Base-by-base conservation (phyloP, 495 filamentous ascomycete species). In the Trichoderma parareesei region DNA sequence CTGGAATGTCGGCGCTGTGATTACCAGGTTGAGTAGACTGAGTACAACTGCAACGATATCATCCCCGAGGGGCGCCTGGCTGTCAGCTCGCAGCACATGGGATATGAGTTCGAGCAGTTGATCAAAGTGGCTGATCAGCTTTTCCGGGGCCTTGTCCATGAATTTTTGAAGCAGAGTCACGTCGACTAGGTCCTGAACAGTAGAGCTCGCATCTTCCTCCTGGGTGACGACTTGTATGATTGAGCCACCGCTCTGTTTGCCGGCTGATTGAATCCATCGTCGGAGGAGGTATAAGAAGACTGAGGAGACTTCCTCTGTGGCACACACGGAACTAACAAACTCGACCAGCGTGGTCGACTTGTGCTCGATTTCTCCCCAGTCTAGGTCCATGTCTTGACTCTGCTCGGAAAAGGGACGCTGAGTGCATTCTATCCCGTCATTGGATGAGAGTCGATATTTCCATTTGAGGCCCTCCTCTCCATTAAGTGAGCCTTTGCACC, bases 151-250 rank as follows among this genome's bases (percentile, higher is more conserved):
- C 42, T 78, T 82, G 42, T 84, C 82, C 68, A 90, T 85, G 71
- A 93, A 80, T 61, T 82, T 82, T 68, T 90, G 83, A 4, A 89
- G 80, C 2, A 90, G 69, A 66, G 88, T 89, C 5, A 86, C 81
- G 66, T 86, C 81, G 33, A 82, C 72, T 2, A 93, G 70, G 35
- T 81, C 79, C 4, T 73, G 70, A 33, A 73, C 27, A 0, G 76
- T 74, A n/a, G 86, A 44, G 18, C 38, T 42, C 27, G 42, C 16
- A 6, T 37, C 72, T 14, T 78, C 71, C 13, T 78, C 71, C 4
- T 76, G 67, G 7, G 71, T 71, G 16, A 75, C 76, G 53, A 72
- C 63, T 16, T 76, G 69, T 37, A 73, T 64, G 0, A 74, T 4
- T 5, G 73, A 69, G 27, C 43, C 38, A 7, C 55, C 35, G 10